phyloP scores from a whole-genome alignment of 1,284 basidiomycete species.

The Austroboletus niveus region DNA sequence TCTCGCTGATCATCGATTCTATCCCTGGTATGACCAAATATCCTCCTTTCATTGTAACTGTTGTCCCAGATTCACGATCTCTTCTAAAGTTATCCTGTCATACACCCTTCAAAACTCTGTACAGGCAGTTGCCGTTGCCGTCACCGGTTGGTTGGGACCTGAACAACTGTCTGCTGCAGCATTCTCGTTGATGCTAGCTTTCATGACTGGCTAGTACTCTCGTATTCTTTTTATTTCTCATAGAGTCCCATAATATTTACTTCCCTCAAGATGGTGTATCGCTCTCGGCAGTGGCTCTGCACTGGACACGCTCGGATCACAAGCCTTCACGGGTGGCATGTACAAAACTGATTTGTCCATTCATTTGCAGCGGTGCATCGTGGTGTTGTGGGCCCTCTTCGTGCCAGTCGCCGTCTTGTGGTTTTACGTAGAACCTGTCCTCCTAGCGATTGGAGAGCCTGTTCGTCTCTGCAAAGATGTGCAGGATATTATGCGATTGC shows the following conservation, averaged over 20 bases:
- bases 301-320: constrained; percentile 73
- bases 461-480: constrained; percentile 53
- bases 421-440: constrained; percentile 57
- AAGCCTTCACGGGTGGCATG: constrained; percentile 65
- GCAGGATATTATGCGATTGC: constrained; percentile 59
- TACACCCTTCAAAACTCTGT: constrained; percentile 73
- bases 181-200: constrained; percentile 73
- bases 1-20: constrained; percentile 51
- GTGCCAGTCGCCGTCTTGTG: constrained; percentile 61
- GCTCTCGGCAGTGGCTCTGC: constrained; percentile 77
- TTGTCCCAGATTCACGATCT: background rate
- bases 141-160: constrained; percentile 65
- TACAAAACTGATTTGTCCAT: constrained; percentile 60
- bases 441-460: constrained; percentile 64
- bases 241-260: constrained; percentile 52
- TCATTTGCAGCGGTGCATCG: constrained; percentile 65
- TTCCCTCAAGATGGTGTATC: constrained; percentile 62
- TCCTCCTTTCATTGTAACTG: background rate
- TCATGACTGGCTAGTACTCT: constrained; percentile 66
- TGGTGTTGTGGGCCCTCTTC: constrained; percentile 61
- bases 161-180: constrained; percentile 68
- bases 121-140: constrained; percentile 60
- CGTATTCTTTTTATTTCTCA: constrained; percentile 20
- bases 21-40: constrained; percentile 45
- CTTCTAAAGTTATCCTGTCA: constrained; percentile 51